Base-by-base conservation (phyloP, 345 rosid species). In the Populus tremula region DNA sequence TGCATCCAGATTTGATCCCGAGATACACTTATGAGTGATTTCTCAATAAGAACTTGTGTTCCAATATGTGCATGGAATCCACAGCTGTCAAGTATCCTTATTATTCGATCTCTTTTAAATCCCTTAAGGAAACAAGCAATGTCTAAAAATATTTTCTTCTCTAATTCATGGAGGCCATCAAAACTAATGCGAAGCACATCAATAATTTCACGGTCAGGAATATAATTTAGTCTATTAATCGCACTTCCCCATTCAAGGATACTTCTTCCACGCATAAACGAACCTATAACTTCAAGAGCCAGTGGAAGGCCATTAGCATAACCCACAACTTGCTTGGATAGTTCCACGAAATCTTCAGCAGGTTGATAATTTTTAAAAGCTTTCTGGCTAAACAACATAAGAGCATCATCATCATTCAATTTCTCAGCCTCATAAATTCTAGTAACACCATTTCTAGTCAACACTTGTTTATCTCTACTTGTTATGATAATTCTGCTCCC, bases 401-500 rank as follows among this genome's bases (percentile, higher is more conserved):
- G 67, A 31, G 82, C 72, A 6, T 73, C 73, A 1, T 23, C 2
- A n/a, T 27, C 16, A 29, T 68, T 14, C 41, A 78, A 20, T 29
- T 14, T 29, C 29, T 72, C 9, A n/a, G n/a, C 45, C 45, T 65
- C 9, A 29, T 38, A 38, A 5, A 65, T 11, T 23, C 4, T 17
- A 27, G 39, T 20, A 14, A 53, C 71, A 20, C 7, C 76, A 71
- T 23, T 27, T 5, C 36, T 25, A 8, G 14, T 6, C 0, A 78
- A 66, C 43, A 72, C 49, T 11, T 38, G 41, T 2, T 0, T 33
- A 66, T 71, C 29, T 38, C 81, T 78, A 5, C 67, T 78, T 8
- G 81, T 78, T 25, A 78, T 72, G 38, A 78, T 72, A 18, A 78
- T 78, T 54, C 68, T 64, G 29, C 81, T 78, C 20, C 81, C 77